phyloP scores from a whole-genome alignment of 176 grass and related monocot species.

The Carex parvula region DNA sequence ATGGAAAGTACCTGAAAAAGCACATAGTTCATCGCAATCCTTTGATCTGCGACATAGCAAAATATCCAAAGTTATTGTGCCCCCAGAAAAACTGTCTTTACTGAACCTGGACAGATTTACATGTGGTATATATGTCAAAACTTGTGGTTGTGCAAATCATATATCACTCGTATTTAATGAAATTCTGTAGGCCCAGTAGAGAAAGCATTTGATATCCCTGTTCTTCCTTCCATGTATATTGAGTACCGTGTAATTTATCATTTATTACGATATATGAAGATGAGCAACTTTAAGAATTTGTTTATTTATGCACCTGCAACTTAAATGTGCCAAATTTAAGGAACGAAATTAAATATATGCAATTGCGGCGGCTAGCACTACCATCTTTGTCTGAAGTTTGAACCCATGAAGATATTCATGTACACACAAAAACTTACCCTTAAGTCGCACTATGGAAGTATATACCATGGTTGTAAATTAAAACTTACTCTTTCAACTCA shows the following conservation, averaged over 20 bases:
- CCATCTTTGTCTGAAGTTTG: too few relatives aligned
- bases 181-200: neutral
- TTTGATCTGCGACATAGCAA: neutral
- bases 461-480: too few relatives aligned
- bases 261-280: neutral
- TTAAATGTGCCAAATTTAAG: too few relatives aligned
- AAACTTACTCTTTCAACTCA: too few relatives aligned
- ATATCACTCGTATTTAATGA: neutral
- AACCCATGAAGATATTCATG: too few relatives aligned
- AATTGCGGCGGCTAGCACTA: too few relatives aligned
- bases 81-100: conserved; percentile 16
- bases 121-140: neutral
- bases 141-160: neutral
- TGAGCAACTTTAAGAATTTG: neutral
- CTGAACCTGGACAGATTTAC: conserved; percentile 57
- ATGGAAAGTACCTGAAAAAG: too few relatives aligned
- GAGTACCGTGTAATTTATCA: neutral
- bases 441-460: neutral
- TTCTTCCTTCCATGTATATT: neutral
- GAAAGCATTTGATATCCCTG: neutral
- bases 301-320: too few relatives aligned
- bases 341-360: too few relatives aligned
- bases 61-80: neutral
- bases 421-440: too few relatives aligned
- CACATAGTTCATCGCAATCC: neutral